Conservation (phyloP, 257 asterid species). For the Rhazya stricta region DNA sequence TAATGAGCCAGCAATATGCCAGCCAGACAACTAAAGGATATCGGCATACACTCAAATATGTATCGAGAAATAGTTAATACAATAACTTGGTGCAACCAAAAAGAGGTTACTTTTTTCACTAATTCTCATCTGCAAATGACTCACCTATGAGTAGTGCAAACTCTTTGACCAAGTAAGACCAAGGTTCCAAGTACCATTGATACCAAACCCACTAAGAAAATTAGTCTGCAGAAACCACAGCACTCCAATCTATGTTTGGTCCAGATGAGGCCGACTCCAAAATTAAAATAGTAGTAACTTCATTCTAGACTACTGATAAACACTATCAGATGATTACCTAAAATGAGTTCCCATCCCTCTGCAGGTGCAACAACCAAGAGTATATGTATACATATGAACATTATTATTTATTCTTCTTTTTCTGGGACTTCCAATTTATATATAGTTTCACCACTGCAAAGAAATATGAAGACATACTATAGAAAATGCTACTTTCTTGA, state of each 20-base stretch:
- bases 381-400: too few relatives aligned
- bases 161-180: too few relatives aligned
- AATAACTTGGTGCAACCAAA: not conserved
- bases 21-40: not conserved
- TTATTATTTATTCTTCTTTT: too few relatives aligned
- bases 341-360: not conserved
- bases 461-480: not conserved
- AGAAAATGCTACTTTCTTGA: not conserved
- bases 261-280: too few relatives aligned
- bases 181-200: too few relatives aligned
- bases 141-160: not conserved
- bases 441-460: too few relatives aligned
- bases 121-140: not conserved
- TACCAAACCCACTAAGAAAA: too few relatives aligned
- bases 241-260: too few relatives aligned
- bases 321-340: too few relatives aligned
- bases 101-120: not conserved
- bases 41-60: not conserved
- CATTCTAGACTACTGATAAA: too few relatives aligned
- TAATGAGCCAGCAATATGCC: not conserved
- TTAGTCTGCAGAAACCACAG: too few relatives aligned
- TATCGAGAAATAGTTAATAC: not conserved
- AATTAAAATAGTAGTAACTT: too few relatives aligned
- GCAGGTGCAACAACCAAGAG: not conserved
- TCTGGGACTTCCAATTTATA: not conserved